These are phyloP conservation scores for Colletotrichum sojae DNA, from an alignment of 2,329 filamentous ascomycete genomes.

Conservation along the genomic window DNA sequence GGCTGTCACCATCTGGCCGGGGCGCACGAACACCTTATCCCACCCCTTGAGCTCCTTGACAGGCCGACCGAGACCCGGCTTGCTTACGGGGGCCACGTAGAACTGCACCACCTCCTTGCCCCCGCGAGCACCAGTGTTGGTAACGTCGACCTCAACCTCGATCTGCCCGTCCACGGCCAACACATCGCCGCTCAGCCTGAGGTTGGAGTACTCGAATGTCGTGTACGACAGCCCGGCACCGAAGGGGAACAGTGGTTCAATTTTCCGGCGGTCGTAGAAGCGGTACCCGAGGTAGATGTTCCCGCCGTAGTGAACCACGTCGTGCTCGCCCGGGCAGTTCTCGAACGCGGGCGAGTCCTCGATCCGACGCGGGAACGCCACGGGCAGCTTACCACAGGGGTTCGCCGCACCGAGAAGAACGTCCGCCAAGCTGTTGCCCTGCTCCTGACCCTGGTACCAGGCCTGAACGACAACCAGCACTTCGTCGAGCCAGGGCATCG, in stretches of 20 bases:
- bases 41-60: too few species aligned
- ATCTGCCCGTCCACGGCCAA: too few species aligned
- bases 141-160: too few species aligned
- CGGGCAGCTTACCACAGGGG: slow-evolving; percentile 73
- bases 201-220: slow-evolving; percentile 57
- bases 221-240: slow-evolving; percentile 79
- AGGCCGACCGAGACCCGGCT: too few species aligned
- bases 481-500: slow-evolving; percentile 67
- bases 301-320: slow-evolving; percentile 69
- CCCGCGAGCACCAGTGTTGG: too few species aligned
- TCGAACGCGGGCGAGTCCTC: slow-evolving; percentile 76
- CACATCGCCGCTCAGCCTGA: too few species aligned
- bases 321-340: slow-evolving; percentile 64
- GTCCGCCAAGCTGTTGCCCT: slow-evolving; percentile 76
- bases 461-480: slow-evolving; percentile 74
- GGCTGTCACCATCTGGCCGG: too few species aligned
- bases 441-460: slow-evolving; percentile 80
- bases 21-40: too few species aligned
- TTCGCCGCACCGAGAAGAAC: slow-evolving; percentile 74
- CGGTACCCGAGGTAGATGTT: slow-evolving; percentile 78
- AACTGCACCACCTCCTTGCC: too few species aligned
- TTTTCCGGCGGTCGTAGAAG: slow-evolving; percentile 66
- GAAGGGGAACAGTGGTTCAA: slow-evolving; percentile 71
- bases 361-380: slow-evolving; percentile 71
- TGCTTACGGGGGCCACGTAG: too few species aligned